These are phyloP conservation scores for Aristolochia californica DNA, from an alignment of 164 flowering plant genomes.

Conservation along the genomic window DNA sequence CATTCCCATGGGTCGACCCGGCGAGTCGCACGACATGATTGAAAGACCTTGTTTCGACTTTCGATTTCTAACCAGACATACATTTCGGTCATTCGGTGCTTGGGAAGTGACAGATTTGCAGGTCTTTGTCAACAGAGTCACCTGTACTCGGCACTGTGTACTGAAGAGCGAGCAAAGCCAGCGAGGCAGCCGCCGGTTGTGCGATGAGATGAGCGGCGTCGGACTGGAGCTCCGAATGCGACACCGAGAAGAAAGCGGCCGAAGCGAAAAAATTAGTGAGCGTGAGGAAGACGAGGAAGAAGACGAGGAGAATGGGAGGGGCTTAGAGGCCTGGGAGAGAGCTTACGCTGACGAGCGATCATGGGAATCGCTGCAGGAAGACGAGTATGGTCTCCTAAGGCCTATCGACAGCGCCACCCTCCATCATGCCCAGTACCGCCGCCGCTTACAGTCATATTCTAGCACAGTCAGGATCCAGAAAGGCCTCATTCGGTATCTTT, in stretches of 20 bases:
- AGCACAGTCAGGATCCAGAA: slow-evolving; percentile 58
- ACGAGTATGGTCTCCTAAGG: slow-evolving; percentile 78
- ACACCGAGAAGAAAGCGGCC: not conserved
- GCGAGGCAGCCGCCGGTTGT: too few species aligned
- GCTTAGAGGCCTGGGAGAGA: slow-evolving; percentile 64
- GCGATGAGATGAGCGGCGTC: slow-evolving; percentile 1
- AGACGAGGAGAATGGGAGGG: slow-evolving; percentile 29
- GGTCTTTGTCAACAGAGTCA: too few species aligned
- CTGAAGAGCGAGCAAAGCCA: too few species aligned
- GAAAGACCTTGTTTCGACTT: too few species aligned
- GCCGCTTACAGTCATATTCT: slow-evolving; percentile 54
- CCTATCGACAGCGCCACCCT: slow-evolving; percentile 52
- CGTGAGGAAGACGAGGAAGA: slow-evolving; percentile 56
- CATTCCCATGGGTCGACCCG: too few species aligned
- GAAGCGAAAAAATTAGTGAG: not conserved
- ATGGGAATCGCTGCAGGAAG: slow-evolving; percentile 87
- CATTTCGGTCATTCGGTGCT: too few species aligned
- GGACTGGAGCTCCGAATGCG: not conserved
- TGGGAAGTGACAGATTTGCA: too few species aligned
- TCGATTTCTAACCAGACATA: too few species aligned
- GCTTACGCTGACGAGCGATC: slow-evolving; percentile 85
- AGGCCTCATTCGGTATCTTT: slow-evolving; percentile 85
- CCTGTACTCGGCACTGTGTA: too few species aligned
- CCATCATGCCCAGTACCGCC: slow-evolving; percentile 73
- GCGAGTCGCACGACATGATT: too few species aligned